A percentile compares a stretch with the other conserved stretches of the same genome.
Conservation (phyloP, 495 filamentous ascomycete species). For the Xylaria palmicola region DNA sequence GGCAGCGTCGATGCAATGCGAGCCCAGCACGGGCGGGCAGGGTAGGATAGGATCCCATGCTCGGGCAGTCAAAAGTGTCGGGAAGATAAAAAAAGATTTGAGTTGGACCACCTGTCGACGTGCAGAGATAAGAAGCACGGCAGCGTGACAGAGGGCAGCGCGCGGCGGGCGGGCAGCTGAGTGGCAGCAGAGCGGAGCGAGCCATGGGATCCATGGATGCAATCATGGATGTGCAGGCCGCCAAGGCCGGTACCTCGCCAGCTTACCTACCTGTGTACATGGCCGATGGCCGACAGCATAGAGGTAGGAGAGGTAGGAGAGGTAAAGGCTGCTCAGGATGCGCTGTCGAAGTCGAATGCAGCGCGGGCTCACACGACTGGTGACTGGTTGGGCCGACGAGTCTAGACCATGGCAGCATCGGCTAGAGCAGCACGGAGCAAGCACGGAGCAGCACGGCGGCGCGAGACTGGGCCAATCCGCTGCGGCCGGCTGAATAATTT, state of each 20-base stretch:
- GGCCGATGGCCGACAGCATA: neutral
- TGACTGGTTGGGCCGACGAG: conserved; percentile 10
- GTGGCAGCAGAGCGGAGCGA: neutral
- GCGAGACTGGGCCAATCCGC: conserved; percentile 11
- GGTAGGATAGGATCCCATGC: neutral
- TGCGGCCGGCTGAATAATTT: conserved; percentile 19
- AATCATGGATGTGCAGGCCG: neutral
- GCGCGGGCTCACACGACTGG: conserved; percentile 9
- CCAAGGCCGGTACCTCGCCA: neutral
- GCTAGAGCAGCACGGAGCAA: neutral
- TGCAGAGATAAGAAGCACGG: conserved; percentile 5
- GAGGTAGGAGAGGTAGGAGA: neutral
- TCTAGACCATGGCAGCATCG: conserved; percentile 11
- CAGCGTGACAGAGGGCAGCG: neutral
- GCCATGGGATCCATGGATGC: neutral
- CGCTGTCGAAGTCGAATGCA: neutral
- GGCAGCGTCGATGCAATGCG: neutral
- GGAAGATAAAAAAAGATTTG: conserved; percentile 8
- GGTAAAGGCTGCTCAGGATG: neutral
- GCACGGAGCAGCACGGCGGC: neutral
- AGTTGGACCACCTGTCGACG: conserved; percentile 4
- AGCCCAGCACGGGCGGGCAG: neutral
- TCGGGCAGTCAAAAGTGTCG: neutral
- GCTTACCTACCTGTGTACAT: neutral
- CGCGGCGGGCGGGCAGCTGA: neutral